Evolutionary conservation across 768 basidiomycete genomes (phyloP), one percentile per base, ranked within the genome.

Genomic region (Gymnopilus junonius): DNA sequence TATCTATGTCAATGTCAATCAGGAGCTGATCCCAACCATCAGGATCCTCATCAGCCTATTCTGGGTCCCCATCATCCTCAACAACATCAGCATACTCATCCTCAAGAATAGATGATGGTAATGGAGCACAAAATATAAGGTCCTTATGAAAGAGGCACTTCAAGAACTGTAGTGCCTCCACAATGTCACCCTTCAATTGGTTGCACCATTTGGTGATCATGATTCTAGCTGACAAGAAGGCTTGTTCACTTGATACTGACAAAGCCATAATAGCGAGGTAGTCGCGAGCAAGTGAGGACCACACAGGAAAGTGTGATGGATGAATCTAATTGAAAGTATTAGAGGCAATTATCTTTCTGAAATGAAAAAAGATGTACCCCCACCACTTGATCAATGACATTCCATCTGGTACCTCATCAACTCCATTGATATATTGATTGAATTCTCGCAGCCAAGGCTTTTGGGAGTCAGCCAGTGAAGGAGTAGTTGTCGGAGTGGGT

Each of bases 141-240:
- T 74, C 65, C 39, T 62, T 17, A 12, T 65, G 50, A 45, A 68
- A 61, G 6, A 69, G 37, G 55, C 73, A 74, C 55, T 75, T 74
- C 14, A 76, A 46, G 34, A 60, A 71, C 58, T 79, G 75, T n/a
- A 78, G 45, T 0, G 77, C 79, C 60, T 79, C 75, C 2, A 79
- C 72, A 59, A 79, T 72, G 65, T 79, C 76, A n/a, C 66, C 73
- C 51, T 77, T 74, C 31, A 79, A 68, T 10, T 70, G 64, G 57
- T 75, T 79, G 2, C 71, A 68, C n/a, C 68, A 71, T 62, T 78
- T 78, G 17, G 64, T 73, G 54, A 80, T 74, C 0, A 79, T 81
- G 29, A 81, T 77, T 8, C 79, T 77, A 10, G 72, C 78, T 4
- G 70, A 65, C 2, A 75, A 82, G 65, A 82, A 82, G 5, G 77